Base-by-base conservation (phyloP, 169 alveolate species). In the Theileria sp. region DNA sequence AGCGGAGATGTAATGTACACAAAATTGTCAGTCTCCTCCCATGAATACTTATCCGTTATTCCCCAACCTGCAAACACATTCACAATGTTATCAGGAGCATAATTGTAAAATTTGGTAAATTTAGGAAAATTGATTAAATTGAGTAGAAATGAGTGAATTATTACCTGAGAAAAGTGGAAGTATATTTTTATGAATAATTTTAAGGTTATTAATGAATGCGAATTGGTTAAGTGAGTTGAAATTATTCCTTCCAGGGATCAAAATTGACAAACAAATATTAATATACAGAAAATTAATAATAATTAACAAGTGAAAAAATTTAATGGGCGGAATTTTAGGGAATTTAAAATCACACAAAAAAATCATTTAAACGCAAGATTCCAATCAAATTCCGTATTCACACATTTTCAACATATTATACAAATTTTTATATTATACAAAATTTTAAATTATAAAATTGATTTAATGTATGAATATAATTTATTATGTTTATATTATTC, bases 31-130 rank as follows among this genome's bases (percentile, higher is more conserved):
- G 65, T 77, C 50, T 83, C 89, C 28, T 83, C 69, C 89, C 89
- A 83, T 21, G 82, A 28, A 77, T 83, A 83, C 7, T 50, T 56
- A 1, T 83, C 81, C 44, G 89, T 71, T 10, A 75, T n/a, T 28
- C 89, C 89, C 89, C 89, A 83, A 26, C 89, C 89, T 19, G 80
- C 26, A 83, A 51, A 13, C 72, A 12, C n/a, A n/a, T n/a, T n/a
- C n/a, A n/a, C n/a, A n/a, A n/a, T n/a, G n/a, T n/a, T n/a, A n/a
- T n/a, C n/a, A 32, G 36, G 36, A 32, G 36, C 5, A 32, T 3
- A 32, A 32, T 32, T 32, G 36, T 3, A 5, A 26, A 54, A 54
- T 54, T 54, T 6, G 1, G 19, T 15, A 54, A 17, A n/a, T 54
- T 19, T 54, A 54, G 62, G 62, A n/a, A 54, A n/a, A n/a, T 54